Evolutionary conservation across 257 asterid genomes (phyloP).

Genomic region (Gardenia jasminoides): DNA sequence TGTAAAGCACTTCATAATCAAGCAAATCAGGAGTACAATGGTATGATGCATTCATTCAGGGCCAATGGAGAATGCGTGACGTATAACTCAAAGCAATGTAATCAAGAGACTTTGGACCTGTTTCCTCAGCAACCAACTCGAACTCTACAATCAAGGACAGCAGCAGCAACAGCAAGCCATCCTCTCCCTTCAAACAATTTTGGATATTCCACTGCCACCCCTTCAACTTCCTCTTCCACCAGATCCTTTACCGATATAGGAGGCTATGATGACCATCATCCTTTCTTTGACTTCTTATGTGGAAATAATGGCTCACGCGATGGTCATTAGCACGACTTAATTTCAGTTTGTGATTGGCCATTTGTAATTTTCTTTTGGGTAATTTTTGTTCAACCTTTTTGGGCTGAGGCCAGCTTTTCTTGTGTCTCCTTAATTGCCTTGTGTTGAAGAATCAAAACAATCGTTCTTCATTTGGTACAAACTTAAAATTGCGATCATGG

Average conservation of each 20-base stretch:
- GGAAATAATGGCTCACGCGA: slow-evolving; percentile 30
- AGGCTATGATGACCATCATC: slow-evolving; percentile 19
- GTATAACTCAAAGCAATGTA: background rate
- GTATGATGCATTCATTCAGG: background rate
- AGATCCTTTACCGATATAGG: slow-evolving; percentile 15
- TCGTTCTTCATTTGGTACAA: background rate
- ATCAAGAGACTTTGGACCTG: slow-evolving; percentile 68
- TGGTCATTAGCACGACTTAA: slow-evolving; percentile 26
- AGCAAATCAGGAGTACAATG: slow-evolving; percentile 22
- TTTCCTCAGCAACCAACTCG: slow-evolving; percentile 82
- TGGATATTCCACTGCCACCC: background rate
- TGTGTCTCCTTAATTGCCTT: background rate
- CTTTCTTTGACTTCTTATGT: slow-evolving; percentile 58
- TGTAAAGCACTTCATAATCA: background rate
- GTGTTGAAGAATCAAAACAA: background rate
- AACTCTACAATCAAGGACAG: slow-evolving; percentile 34
- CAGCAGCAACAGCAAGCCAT: background rate
- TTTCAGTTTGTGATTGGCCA: background rate
- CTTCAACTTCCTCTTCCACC: slow-evolving; percentile 19
- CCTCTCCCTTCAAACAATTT: background rate
- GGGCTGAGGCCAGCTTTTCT: background rate
- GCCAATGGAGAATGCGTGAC: background rate
- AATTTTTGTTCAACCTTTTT: background rate
- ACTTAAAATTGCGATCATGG: too few species aligned
- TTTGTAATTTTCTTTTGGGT: background rate